Base-by-base conservation (phyloP, 768 basidiomycete species). In the Amanita polypyramis region DNA sequence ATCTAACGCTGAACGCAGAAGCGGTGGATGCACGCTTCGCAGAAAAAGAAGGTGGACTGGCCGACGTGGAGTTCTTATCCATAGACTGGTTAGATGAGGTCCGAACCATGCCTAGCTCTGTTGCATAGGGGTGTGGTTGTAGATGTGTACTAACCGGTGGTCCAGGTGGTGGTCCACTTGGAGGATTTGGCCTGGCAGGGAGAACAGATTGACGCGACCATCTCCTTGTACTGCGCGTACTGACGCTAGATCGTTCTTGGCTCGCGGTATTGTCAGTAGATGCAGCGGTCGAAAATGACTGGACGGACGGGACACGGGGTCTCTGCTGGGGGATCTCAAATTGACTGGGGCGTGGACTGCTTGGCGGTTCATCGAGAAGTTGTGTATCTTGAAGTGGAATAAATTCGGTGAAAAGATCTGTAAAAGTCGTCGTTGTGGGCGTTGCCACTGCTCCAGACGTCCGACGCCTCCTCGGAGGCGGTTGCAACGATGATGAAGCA, bases 101-200 rank as follows among this genome's bases (percentile, higher is more conserved):
- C 20, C 62, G 61, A 51, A 70, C 69, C 14, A 65, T 60, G 21
- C 65, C 61, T 45, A 61, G 66, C 29, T 63, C 62, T n/a, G 52
- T 52, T 12, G 62, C 55, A 47, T 62, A 64, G n/a, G 62, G 60
- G 47, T 62, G 62, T 17, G 60, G 56, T 38, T 62, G 61, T 17
- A 57, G 49, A 23, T 60, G 51, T 12, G 61, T 64, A 49, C 49
- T 58, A 51, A 45, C 52, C 30, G 64, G 76, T 20, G 73, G 59
- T 12, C 74, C 70, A 3, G 80, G 77, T 23, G 77, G 71, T 12
- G 82, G 79, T 5, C 78, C 82, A 21, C 65, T 71, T 2, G 82
- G 80, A 8, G 81, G 80, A 4, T 75, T 75, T 42, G 70, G 59
- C 40, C 73, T 70, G 17, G 74, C 70, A 7, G 81, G 81, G 52